Evolutionary conservation across 176 grass and related monocot species (phyloP), one percentile per base, ranked within the genome.

Genomic region (Zoysia pacifica): DNA sequence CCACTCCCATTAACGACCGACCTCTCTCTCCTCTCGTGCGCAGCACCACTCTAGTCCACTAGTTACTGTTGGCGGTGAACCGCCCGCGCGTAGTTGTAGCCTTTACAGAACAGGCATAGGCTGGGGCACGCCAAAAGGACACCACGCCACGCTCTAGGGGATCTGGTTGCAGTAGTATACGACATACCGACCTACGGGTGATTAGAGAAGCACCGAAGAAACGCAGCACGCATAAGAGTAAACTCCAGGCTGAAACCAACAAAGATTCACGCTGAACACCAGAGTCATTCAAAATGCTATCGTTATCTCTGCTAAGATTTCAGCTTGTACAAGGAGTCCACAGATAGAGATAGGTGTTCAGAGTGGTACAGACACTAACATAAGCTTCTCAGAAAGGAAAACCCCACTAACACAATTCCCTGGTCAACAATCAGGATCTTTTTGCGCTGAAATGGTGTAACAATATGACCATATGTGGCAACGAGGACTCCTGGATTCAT

Each of bases 1-100:
- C 28, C 28, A 7, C 53, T 6, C 8, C 37, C 37, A 41, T 41
- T 13, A 12, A 15, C 72, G 0, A 59, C 45, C 28, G 8, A 47
- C 45, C 5, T 47, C 45, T 47, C 45, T 7, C 45, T 28, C 5
- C 51, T 55, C 72, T 74, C 72, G 72, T 59, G 54, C 41, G 6
- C 74, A 56, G 56, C 9, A 48, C 74, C 44, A 1, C 58, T 14
- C 28, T 28, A 28, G 28, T 28, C 74, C 42, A 76, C 43, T 62
- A 47, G 41, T 35, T 61, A 75, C 54, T 60, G 55, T 61, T 75
- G 73, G 54, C 9, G 11, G 68, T 13, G 11, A 48, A n/a, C 67
- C 6, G 18, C 18, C 52, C 52, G 13, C 40, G 14, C 13, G 2
- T 12, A 28, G 61, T 6, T 5, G 67, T 28, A 48, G 64, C 64